Evolutionary conservation across 306 rosid genomes (phyloP).

Genomic region (Lablab purpureus): DNA sequence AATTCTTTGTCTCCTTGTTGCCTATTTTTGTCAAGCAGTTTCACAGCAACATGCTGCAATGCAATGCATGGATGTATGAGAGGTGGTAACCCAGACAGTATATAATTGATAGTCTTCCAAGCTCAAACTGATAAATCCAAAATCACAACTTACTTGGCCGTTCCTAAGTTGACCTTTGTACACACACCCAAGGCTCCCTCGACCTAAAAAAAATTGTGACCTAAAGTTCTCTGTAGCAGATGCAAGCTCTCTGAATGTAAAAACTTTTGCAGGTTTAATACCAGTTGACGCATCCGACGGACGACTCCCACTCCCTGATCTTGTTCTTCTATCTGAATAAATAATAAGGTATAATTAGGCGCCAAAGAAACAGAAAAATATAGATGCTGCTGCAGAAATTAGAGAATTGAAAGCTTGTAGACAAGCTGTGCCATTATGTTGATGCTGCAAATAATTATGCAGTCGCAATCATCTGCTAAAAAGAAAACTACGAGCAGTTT

Average conservation of each 20-base stretch:
- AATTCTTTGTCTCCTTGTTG: conserved; percentile 88
- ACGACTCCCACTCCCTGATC: conserved; percentile 9
- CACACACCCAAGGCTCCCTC: conserved; percentile 86
- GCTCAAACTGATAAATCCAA: too few species aligned
- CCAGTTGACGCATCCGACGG: too few species aligned
- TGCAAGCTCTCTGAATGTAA: conserved; percentile 79
- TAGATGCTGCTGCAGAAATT: background rate
- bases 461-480: too few species aligned
- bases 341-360: background rate
- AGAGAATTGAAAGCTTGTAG: background rate
- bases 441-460: too few species aligned
- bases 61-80: background rate
- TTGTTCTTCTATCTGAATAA: conserved; percentile 61
- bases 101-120: too few species aligned
- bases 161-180: conserved; percentile 78
- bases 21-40: conserved; percentile 81
- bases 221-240: conserved; percentile 76
- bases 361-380: too few species aligned
- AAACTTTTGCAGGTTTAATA: conserved; percentile 36
- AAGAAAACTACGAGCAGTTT: too few species aligned
- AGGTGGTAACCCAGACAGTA: too few species aligned
- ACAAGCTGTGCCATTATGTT: too few species aligned
- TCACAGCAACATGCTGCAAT: conserved; percentile 76
- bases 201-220: conserved; percentile 72
- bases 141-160: conserved; percentile 62